A percentile compares a stretch with the other conserved stretches of the same genome.
phyloP scores from a whole-genome alignment of 2,329 filamentous ascomycete genomes.

The Aspergillus amoenus region DNA sequence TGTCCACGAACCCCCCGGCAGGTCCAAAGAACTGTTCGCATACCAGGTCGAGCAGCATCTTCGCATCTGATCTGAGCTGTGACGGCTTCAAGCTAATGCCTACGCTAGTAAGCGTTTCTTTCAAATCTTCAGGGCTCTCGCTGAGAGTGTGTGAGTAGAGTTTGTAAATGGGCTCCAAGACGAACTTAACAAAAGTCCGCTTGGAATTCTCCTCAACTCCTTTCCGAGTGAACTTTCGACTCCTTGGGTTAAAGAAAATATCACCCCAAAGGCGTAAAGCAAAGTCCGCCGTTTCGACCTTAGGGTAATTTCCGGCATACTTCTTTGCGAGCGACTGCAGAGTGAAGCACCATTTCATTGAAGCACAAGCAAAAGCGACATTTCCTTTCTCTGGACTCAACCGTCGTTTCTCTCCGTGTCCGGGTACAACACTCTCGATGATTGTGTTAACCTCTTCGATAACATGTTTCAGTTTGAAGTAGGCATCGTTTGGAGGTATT shows the following conservation, averaged over 20 bases:
- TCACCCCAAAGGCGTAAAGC: constrained; percentile 89
- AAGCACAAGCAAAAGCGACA: constrained; percentile 91
- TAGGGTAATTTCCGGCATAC: constrained; percentile 86
- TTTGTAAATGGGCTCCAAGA: constrained; percentile 97
- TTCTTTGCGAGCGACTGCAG: constrained; percentile 91
- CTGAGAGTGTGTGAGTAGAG: constrained; percentile 93
- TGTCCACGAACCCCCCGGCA: constrained; percentile 88
- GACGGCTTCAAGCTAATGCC: constrained; percentile 88
- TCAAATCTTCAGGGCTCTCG: constrained; percentile 81
- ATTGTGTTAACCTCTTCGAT: constrained; percentile 96
- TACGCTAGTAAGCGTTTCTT: constrained; percentile 71
- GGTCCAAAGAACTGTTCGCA: constrained; percentile 95
- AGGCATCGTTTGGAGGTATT: constrained; percentile 89
- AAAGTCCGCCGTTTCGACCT: constrained; percentile 80
- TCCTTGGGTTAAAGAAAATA: constrained; percentile 89
- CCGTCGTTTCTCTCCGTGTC: constrained; percentile 73
- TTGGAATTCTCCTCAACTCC: constrained; percentile 75
- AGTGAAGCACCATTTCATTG: constrained; percentile 96
- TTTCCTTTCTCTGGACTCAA: constrained; percentile 96
- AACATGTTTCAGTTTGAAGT: constrained; percentile 99
- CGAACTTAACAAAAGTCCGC: constrained; percentile 88
- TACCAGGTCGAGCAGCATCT: constrained; percentile 80
- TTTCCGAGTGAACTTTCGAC: constrained; percentile 89
- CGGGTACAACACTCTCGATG: constrained; percentile 83
- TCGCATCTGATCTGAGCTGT: constrained; percentile 87